Evolutionary conservation across 176 grass and related monocot species (phyloP), one percentile per base, ranked within the genome.

Genomic region (Juncus effusus): DNA sequence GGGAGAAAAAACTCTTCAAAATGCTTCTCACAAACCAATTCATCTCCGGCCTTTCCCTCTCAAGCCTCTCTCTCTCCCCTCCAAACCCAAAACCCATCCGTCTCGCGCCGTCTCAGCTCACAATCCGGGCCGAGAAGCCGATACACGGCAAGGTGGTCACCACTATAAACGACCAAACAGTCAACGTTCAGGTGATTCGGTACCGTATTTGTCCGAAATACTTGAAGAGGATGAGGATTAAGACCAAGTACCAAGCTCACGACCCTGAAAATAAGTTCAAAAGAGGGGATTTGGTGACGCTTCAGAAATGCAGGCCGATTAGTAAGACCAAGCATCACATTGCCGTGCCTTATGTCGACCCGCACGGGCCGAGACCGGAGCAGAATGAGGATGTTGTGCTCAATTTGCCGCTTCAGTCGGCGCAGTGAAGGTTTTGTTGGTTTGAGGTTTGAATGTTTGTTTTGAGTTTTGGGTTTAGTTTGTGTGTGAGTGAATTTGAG

Each of bases 311-410:
- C 60, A 85, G 94, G 52, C 94, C 88, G 82, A 89, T 97, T 76
- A 92, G 88, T 85, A 97, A 97, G 82, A 89, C 85, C 85, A 97
- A 97, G 83, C 67, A 87, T 80, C 83, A 86, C 82, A 14, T 97
- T 50, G 88, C 88, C 72, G 19, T 97, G 60, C 82, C 87, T 7
- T 72, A 72, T n/a, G 54, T 70, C 51, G 39, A 69, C 51, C 53
- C 69, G 10, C 69, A 72, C 16, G 9, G 9, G 11, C 45, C 50
- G 0, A 72, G 16, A 58, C 15, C 38, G 4, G 53, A 38, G 0
- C 39, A 44, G 7, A 42, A 10, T 4, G 39, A 2, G 58, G 66
- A 42, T 10, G 7, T 10, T 4, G 36, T 16, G 51, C 66, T 70
- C 53, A 28, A 42, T 59, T 59, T 72, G 40, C 54, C 54, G 5